Evolutionary conservation across 2,329 filamentous ascomycete genomes (phyloP), one percentile per base, ranked within the genome.

Genomic region (Fusarium falciforme): DNA sequence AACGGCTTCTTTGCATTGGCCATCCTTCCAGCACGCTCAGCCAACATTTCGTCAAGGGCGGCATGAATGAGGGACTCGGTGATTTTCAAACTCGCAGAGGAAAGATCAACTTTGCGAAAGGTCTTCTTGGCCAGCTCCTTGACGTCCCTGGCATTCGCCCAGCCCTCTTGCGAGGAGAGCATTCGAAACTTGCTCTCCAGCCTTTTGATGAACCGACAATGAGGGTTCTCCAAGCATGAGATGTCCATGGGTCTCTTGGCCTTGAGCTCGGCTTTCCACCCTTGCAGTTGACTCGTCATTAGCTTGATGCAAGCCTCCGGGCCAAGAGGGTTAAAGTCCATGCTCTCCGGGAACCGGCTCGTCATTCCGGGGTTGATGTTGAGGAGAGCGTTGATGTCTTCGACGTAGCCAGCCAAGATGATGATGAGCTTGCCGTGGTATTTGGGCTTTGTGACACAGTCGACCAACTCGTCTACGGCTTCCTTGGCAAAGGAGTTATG

Each of bases 391-490:
- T 94, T 90, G 66, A 94, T 93, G 40, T 93, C 90, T 0, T 86
- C 75, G 11, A 90, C 88, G 71, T 94, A 94, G 0, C 93, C 92
- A 0, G 92, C 92, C 1, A 94, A 82, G 38, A 94, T 93, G 38
- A 92, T 86, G 42, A 94, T 85, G 3, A 94, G 81, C 67, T 90
- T 92, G 35, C 87, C 83, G 3, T 84, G 81, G 77, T 89, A 94
- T 40, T 83, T 86, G 0, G 87, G 85, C 68, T 93, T 89, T 2
- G 86, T 89, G 0, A 87, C 77, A 0, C 81, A 84, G 68, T 89
- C 86, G 0, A 89, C 86, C 0, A 90, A 76, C 76, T 90, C 88
- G 49, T 89, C 87, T 3, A 89, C 80, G 0, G 88, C 88, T 67
- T 89, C 88, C 52, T 88, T 87, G 0, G 89, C 90, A 73, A 89